phyloP scores from a whole-genome alignment of 2,329 filamentous ascomycete species.

The Aspergillus melleus region DNA sequence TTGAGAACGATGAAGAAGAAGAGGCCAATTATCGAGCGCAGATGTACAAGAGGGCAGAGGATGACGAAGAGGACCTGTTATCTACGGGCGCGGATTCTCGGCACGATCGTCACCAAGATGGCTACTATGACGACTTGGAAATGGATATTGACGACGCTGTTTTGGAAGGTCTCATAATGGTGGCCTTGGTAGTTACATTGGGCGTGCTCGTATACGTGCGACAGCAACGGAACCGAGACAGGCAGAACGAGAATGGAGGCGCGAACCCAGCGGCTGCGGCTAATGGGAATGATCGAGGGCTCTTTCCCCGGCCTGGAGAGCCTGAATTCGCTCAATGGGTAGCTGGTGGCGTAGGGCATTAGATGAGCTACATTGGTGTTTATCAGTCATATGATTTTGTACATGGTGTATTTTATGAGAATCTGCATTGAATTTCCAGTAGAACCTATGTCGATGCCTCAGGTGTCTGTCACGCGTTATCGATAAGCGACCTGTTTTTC shows the following conservation, averaged over 20 bases:
- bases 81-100: constrained; percentile 21
- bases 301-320: constrained; percentile 67
- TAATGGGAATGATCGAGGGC: constrained; percentile 48
- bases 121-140: constrained; percentile 61
- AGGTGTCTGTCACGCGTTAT: constrained; percentile 9
- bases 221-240: constrained; percentile 45
- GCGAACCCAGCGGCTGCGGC: constrained; percentile 26
- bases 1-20: constrained; percentile 69
- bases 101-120: constrained; percentile 44
- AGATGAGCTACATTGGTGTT: constrained; percentile 16
- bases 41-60: constrained; percentile 41
- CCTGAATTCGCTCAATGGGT: constrained; percentile 69
- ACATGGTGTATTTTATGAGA: constrained; percentile 12
- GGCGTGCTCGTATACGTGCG: constrained; percentile 76
- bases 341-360: constrained; percentile 63
- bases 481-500: constrained; percentile 11
- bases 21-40: constrained; percentile 63
- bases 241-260: constrained; percentile 34
- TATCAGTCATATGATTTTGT: constrained; percentile 3
- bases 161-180: constrained; percentile 80
- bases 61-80: constrained; percentile 35
- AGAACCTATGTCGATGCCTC: not conserved
- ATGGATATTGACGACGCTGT: constrained; percentile 73
- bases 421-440: not conserved
- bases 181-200: constrained; percentile 72